Evolutionary conservation across 495 filamentous ascomycete genomes (phyloP), one percentile per base, ranked within the genome.

Genomic region (Penicillium tannophilum): DNA sequence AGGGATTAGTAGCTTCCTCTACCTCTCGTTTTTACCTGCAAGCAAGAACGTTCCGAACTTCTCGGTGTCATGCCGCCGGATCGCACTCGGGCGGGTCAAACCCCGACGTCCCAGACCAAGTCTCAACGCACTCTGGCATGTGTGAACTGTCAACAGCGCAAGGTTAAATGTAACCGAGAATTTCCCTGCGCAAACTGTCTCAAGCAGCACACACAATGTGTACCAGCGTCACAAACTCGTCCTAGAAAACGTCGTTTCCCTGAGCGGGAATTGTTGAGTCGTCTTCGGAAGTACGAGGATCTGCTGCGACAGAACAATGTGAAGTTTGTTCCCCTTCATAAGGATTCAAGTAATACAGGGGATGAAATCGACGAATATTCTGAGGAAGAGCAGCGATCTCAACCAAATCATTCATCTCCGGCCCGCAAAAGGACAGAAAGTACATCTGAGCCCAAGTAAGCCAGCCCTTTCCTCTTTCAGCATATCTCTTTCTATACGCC

Each of bases 91-190:
- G 39, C 23, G 52, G 50, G 31, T 41, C 52, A 44, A 54, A 3
- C 14, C 26, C 53, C 26, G 10, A 10, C 65, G 33, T 55, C 58
- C 43, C 76, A 75, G 62, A 59, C 74, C 39, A 55, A 46, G 42
- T 6, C 42, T 20, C 74, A 69, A 58, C 73, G 83, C 24, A 69
- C 80, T n/a, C 76, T 86, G n/a, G 78, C 83, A 4, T 86, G 84
- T 59, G 71, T 83, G 28, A 68, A 74, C 0, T 86, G 83, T 65
- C 79, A 84, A 61, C 81, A 84, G 60, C 81, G 83, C 44, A 86
- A 86, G 54, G 70, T 86, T 31, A 82, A 79, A 55, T 87, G 83
- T 69, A 75, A 85, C 46, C 82, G 81, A 47, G 74, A 72, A 16
- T 81, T 78, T 55, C 84, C 83, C 12, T 87, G 84, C 64, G 53